These are phyloP conservation scores for Mycena citricolor DNA, from an alignment of 1,284 basidiomycete species.

Conservation along the genomic window DNA sequence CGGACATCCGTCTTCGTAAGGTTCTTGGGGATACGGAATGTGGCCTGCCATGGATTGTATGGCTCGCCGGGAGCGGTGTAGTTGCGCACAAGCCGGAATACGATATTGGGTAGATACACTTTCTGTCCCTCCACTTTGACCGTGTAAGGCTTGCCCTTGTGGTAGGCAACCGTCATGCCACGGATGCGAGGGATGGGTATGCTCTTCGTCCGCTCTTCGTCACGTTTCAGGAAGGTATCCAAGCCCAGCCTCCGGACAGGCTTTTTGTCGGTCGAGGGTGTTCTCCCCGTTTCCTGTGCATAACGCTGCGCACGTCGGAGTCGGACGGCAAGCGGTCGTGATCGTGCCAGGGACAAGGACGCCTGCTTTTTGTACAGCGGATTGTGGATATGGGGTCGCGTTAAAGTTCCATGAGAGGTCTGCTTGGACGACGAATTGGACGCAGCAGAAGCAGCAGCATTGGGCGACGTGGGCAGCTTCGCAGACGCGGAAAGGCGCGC, in stretches of 20 bases:
- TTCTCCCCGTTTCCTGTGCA: constrained; percentile 28
- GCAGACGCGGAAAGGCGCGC: constrained; percentile 19
- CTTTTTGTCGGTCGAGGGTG: constrained; percentile 54
- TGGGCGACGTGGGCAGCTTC: constrained; percentile 1
- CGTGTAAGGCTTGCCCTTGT: constrained; percentile 40
- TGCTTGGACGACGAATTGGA: constrained; percentile 39
- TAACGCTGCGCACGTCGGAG: constrained; percentile 59
- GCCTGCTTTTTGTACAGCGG: constrained; percentile 40
- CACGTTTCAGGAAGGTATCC: constrained; percentile 47
- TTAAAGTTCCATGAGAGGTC: constrained; percentile 24
- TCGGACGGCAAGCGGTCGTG: constrained; percentile 69
- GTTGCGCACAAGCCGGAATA: constrained; percentile 85
- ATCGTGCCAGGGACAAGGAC: constrained; percentile 59
- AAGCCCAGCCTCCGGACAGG: constrained; percentile 51
- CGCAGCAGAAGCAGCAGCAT: neutral
- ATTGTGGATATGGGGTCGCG: constrained; percentile 19
- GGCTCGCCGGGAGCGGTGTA: constrained; percentile 72
- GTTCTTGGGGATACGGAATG: constrained; percentile 84
- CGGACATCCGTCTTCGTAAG: constrained; percentile 92
- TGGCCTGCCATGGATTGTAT: constrained; percentile 94
- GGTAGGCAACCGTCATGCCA: constrained; percentile 47
- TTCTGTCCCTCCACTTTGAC: constrained; percentile 72
- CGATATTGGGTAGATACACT: constrained; percentile 87
- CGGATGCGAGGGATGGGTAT: constrained; percentile 62
- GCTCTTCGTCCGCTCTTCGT: constrained; percentile 43